A percentile compares a stretch with the other conserved stretches of the same genome.
phyloP scores from a whole-genome alignment of 345 rosid genomes.

The Trapa bicornis region DNA sequence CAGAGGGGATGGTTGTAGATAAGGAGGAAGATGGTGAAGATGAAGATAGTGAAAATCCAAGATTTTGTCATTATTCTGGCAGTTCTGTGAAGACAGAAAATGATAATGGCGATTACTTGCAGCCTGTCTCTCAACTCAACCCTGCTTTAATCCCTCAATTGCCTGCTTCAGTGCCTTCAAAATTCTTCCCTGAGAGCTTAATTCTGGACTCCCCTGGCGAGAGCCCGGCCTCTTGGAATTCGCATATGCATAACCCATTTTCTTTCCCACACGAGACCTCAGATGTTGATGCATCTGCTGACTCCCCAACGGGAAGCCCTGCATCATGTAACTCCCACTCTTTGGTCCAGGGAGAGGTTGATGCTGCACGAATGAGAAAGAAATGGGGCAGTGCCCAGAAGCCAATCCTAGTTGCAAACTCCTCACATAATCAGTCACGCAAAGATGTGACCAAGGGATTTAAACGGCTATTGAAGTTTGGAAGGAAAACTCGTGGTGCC shows the following conservation, averaged over 20 bases:
- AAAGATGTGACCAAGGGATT: conserved; percentile 90
- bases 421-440: conserved; percentile 61
- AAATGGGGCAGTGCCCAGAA: conserved; percentile 97
- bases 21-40: conserved; percentile 41
- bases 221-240: conserved; percentile 75
- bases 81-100: conserved; percentile 47
- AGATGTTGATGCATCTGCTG: conserved; percentile 72
- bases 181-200: conserved; percentile 40
- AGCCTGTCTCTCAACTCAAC: conserved; percentile 48
- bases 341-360: conserved; percentile 50
- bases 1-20: conserved; percentile 34
- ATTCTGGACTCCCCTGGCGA: conserved; percentile 66
- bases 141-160: conserved; percentile 46
- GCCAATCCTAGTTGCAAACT: conserved; percentile 48
- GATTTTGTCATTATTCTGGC: conserved; percentile 53
- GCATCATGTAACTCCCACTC: conserved; percentile 80
- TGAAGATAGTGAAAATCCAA: conserved; percentile 41
- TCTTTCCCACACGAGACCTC: conserved; percentile 60
- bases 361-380: conserved; percentile 90
- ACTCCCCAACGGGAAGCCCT: conserved; percentile 86
- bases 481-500: conserved; percentile 79
- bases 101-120: conserved; percentile 43
- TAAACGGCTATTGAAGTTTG: conserved; percentile 84
- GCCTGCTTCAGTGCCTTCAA: conserved; percentile 42
- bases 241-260: conserved; percentile 48